phyloP scores from a whole-genome alignment of 2,329 filamentous ascomycete species.

The Diaporthe helianthi region DNA sequence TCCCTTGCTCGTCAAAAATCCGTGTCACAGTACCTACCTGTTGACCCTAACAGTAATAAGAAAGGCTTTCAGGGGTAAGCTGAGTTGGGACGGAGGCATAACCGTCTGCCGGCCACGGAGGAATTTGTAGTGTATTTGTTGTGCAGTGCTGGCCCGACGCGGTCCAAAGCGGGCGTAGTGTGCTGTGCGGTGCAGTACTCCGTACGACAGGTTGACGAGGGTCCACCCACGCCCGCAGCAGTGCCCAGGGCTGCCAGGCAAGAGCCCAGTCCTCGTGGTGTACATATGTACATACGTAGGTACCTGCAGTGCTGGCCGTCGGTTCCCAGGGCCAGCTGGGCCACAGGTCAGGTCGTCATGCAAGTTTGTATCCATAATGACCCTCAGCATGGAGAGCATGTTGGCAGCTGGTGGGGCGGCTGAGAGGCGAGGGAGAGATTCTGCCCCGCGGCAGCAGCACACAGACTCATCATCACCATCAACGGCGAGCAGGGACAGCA shows the following conservation, averaged over 20 bases:
- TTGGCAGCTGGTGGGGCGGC: slow-evolving; percentile 17
- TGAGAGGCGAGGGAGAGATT: not conserved
- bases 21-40: slow-evolving; percentile 9
- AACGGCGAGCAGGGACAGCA: not conserved
- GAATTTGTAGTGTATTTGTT: not conserved
- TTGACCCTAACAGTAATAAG: no score
- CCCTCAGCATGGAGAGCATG: slow-evolving; percentile 14
- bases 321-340: not conserved
- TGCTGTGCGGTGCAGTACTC: not conserved
- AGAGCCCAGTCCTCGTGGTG: not conserved
- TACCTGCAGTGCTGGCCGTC: slow-evolving; percentile 5
- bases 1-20: slow-evolving; percentile 26
- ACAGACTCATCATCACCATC: not conserved
- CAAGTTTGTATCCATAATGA: slow-evolving; percentile 11
- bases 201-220: not conserved
- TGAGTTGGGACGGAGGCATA: slow-evolving; percentile 13
- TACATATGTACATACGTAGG: not conserved
- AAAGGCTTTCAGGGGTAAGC: slow-evolving; percentile 17
- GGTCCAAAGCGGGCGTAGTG: slow-evolving; percentile 14
- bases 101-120: slow-evolving; percentile 20
- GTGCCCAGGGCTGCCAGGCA: slow-evolving; percentile 13
- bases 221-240: slow-evolving; percentile 9
- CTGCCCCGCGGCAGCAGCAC: not conserved
- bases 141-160: slow-evolving; percentile 4
- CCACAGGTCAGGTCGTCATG: slow-evolving; percentile 6